Conservation (phyloP, 2,329 filamentous ascomycete genomes). For the Epichloe coenophiala region DNA sequence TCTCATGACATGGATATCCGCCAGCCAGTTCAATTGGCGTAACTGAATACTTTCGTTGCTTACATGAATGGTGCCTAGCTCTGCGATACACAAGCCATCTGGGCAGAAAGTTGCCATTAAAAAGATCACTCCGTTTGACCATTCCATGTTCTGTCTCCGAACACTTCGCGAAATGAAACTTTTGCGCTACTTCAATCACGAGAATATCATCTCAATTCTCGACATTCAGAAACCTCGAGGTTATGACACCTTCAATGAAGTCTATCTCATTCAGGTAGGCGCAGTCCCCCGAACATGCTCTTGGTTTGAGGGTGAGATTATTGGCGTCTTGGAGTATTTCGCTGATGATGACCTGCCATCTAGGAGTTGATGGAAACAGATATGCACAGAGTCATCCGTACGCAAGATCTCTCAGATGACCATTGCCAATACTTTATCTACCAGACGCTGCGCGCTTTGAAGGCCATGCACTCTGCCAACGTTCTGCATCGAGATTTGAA, state of each 20-base stretch:
- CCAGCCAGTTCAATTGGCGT: neutral
- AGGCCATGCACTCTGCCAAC: constrained; percentile 98
- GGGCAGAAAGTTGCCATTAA: constrained; percentile 99
- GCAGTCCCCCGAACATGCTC: neutral
- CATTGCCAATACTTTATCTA: constrained; percentile 99
- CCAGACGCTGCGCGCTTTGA: constrained; percentile 91
- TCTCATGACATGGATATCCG: neutral
- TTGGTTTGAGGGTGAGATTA: neutral
- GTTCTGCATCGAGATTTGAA: constrained; percentile 96
- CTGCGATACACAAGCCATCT: constrained; percentile 93
- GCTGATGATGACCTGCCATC: neutral
- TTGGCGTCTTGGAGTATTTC: neutral
- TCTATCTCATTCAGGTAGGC: constrained; percentile 90
- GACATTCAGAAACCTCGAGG: constrained; percentile 97
- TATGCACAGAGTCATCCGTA: constrained; percentile 98
- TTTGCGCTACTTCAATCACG: constrained; percentile 96
- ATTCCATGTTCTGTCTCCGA: constrained; percentile 96
- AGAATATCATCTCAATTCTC: constrained; percentile 99
- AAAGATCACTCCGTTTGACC: constrained; percentile 98
- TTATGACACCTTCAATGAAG: constrained; percentile 93
- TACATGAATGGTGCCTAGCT: constrained; percentile 40
- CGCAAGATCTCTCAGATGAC: constrained; percentile 95
- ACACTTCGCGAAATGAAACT: constrained; percentile 99
- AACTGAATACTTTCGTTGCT: neutral
- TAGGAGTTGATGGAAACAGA: constrained; percentile 99